Percentiles rank a stretch among this genome's conserved stretches.
These are phyloP conservation scores for Blastobotrys ciferrii DNA, from an alignment of 1,139 yeast species.

Conservation along the genomic window DNA sequence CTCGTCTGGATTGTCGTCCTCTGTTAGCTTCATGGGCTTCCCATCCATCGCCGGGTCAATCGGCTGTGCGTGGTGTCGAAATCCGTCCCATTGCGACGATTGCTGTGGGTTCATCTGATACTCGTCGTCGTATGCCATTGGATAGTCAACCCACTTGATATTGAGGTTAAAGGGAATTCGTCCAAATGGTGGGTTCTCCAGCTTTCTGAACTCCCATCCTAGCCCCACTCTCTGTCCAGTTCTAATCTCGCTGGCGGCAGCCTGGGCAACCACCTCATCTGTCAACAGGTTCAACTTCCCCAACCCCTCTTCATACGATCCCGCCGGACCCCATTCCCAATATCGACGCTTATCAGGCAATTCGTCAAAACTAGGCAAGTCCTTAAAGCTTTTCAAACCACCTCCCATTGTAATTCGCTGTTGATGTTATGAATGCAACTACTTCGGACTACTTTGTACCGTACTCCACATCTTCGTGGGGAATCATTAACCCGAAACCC, in stretches of 20 bases:
- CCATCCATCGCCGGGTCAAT: not conserved
- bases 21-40: not conserved
- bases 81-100: slow-evolving; percentile 39
- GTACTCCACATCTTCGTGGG: not conserved
- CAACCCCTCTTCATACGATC: slow-evolving; percentile 27
- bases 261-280: slow-evolving; percentile 23
- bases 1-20: slow-evolving; percentile 14
- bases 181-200: slow-evolving; percentile 23
- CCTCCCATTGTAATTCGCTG: not conserved
- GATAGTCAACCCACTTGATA: slow-evolving; percentile 11
- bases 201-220: slow-evolving; percentile 24
- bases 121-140: slow-evolving; percentile 32
- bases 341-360: slow-evolving; percentile 23
- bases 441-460: not conserved
- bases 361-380: slow-evolving; percentile 23
- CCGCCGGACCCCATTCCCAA: slow-evolving; percentile 30
- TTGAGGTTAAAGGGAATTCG: slow-evolving; percentile 18
- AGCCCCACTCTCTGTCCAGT: slow-evolving; percentile 27
- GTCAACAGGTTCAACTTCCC: slow-evolving; percentile 27
- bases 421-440: not conserved
- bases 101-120: slow-evolving; percentile 34
- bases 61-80: slow-evolving; percentile 33
- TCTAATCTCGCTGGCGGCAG: slow-evolving; percentile 24
- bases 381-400: slow-evolving; percentile 17
- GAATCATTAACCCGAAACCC: not conserved